Evolutionary conservation across 768 basidiomycete species (phyloP), one percentile per base, ranked within the genome.

Genomic region (Lactarius evosmus): DNA sequence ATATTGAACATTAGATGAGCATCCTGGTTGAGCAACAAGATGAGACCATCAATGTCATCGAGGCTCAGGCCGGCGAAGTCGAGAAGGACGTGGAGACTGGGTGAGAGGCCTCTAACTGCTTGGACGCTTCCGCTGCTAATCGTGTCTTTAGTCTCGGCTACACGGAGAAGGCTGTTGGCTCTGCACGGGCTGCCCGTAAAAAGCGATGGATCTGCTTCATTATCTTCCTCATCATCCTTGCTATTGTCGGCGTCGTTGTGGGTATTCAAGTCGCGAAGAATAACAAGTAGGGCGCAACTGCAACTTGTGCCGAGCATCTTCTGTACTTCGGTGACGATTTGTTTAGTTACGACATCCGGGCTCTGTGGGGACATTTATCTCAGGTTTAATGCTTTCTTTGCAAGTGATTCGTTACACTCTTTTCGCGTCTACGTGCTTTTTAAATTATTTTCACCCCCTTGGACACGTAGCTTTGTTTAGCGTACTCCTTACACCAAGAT

Each of bases 141-240:
- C 29, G 51, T 12, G 34, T 36, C 17, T 49, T 7, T 69, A 97
- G 95, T 65, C 76, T 93, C 57, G 79, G 82, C 66, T 90, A 97
- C 73, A 92, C 93, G 1, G 85, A 89, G 53, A 91, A 90, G 71
- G 96, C 95, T 7, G 90, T 98, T 58, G 79, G 77, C 40, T 93
- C 89, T 40, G 96, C 96, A 25, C 83, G 90, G 33, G 83, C 88
- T 34, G 96, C 96, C 25, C 87, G 96, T 65, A 93, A 88, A 76
- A 98, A 96, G 83, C 87, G 95, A 71, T 97, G 95, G 94, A 95
- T 96, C 74, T 98, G 95, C 78, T 96, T 96, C 81, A 73, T 85
- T 76, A 85, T 93, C 65, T 72, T 76, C 61, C 71, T 95, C 67
- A 69, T 83, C 61, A 71, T 92, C 62, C 71, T 94, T 59, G 78